Conservation (phyloP, 2,329 filamentous ascomycete genomes). For the Colletotrichum tabaci region DNA sequence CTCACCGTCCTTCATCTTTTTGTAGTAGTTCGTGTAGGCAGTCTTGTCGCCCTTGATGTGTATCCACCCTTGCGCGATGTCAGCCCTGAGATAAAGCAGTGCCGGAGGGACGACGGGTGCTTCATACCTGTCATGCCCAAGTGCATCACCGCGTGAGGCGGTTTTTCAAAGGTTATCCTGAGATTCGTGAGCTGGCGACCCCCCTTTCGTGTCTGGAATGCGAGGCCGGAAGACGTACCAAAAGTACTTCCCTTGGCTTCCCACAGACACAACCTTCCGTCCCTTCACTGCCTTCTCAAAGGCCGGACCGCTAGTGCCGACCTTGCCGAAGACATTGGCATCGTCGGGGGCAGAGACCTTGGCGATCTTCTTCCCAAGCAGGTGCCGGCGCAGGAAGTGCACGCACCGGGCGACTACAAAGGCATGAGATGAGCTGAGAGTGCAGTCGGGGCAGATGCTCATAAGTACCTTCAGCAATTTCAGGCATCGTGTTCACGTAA, state of each 20-base stretch:
- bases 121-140: conserved; percentile 78
- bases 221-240: conserved; percentile 66
- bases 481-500: conserved; percentile 64
- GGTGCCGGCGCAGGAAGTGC: conserved; percentile 84
- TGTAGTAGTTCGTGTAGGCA: conserved; percentile 87
- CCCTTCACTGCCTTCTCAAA: conserved; percentile 83
- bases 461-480: conserved; percentile 71
- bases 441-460: not conserved
- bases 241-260: conserved; percentile 97
- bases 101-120: not conserved
- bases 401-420: conserved; percentile 84
- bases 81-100: not conserved
- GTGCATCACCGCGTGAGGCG: conserved; percentile 92
- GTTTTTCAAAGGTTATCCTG: conserved; percentile 73
- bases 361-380: conserved; percentile 86
- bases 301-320: conserved; percentile 81
- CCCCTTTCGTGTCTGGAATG: fast-evolving
- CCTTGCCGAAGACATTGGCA: conserved; percentile 90
- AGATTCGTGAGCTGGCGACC: not conserved
- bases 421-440: conserved; percentile 8
- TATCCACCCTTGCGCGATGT: conserved; percentile 76
- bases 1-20: conserved; percentile 74
- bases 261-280: conserved; percentile 78
- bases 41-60: conserved; percentile 86
- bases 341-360: conserved; percentile 83